A percentile compares a stretch with the other conserved stretches of the same genome.
Conservation (phyloP, 495 filamentous ascomycete species). For the Xylaria curta region DNA sequence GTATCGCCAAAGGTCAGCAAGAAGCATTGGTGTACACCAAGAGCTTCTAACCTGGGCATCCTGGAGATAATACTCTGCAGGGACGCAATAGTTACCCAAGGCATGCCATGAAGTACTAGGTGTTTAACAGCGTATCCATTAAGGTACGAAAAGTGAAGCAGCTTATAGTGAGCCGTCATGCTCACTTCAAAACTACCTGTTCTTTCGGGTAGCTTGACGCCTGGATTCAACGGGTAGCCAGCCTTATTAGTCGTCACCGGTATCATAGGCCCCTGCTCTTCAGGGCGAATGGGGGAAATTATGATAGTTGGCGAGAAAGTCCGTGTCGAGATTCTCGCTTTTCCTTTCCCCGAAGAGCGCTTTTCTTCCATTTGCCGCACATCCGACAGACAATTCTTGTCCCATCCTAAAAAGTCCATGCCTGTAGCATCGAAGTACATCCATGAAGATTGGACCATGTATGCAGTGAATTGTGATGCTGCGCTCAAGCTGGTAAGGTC, state of each 20-base stretch:
- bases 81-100: background rate
- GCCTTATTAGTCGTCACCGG: background rate
- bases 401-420: constrained; percentile 11
- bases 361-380: background rate
- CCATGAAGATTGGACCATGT: constrained; percentile 7
- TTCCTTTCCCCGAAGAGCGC: background rate
- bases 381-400: background rate
- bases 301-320: background rate
- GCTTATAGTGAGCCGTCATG: constrained; percentile 23
- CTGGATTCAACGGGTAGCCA: constrained; percentile 11
- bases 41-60: constrained; percentile 11
- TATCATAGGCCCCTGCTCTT: background rate
- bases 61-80: constrained; percentile 13
- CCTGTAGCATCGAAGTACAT: constrained; percentile 12
- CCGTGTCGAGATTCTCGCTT: background rate
- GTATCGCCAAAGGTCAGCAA: constrained; percentile 35
- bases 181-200: background rate
- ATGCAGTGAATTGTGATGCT: constrained; percentile 26
- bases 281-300: constrained; percentile 14
- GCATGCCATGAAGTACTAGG: constrained; percentile 22
- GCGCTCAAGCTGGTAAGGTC: constrained; percentile 33
- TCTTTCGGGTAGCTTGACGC: background rate
- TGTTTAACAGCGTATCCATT: constrained; percentile 30
- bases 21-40: constrained; percentile 38
- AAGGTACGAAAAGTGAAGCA: constrained; percentile 23